Evolutionary conservation across 192 early-diverging fungal species (phyloP).

Genomic region (Coemansia sp.): DNA sequence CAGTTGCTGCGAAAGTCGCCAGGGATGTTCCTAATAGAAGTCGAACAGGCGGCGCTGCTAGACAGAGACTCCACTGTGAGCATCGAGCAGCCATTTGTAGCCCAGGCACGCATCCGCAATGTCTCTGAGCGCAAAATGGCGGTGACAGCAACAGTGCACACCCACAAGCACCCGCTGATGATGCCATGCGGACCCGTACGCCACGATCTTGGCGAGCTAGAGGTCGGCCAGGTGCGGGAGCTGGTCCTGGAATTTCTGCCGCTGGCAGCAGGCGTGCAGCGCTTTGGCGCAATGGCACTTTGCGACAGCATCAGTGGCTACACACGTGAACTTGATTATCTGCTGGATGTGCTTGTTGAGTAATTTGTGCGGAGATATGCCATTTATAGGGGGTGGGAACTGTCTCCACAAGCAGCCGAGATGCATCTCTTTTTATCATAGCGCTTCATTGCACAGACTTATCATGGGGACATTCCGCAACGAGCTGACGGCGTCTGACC

Average conservation of each 20-base stretch:
- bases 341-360: conserved; percentile 70
- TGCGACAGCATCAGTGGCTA: conserved; percentile 68
- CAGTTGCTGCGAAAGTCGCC: conserved; percentile 85
- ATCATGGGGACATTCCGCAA: conserved; percentile 56
- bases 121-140: conserved; percentile 38
- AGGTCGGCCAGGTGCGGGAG: conserved; percentile 58
- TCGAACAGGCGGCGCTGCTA: conserved; percentile 18
- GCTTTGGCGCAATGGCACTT: conserved; percentile 75
- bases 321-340: conserved; percentile 72
- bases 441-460: background rate
- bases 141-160: conserved; percentile 19
- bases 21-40: conserved; percentile 49
- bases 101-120: conserved; percentile 35
- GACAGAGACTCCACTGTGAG: conserved; percentile 2
- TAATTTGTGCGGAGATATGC: background rate
- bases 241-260: conserved; percentile 78
- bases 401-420: background rate
- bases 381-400: too few species aligned
- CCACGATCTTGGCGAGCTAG: conserved; percentile 60
- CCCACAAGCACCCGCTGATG: conserved; percentile 30
- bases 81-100: conserved; percentile 38
- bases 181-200: conserved; percentile 39
- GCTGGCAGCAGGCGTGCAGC: conserved; percentile 78
- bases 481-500: conserved; percentile 43
- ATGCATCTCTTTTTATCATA: background rate